Conservation (phyloP, 192 early-diverging fungal species). For the Spinellus fusiger region DNA sequence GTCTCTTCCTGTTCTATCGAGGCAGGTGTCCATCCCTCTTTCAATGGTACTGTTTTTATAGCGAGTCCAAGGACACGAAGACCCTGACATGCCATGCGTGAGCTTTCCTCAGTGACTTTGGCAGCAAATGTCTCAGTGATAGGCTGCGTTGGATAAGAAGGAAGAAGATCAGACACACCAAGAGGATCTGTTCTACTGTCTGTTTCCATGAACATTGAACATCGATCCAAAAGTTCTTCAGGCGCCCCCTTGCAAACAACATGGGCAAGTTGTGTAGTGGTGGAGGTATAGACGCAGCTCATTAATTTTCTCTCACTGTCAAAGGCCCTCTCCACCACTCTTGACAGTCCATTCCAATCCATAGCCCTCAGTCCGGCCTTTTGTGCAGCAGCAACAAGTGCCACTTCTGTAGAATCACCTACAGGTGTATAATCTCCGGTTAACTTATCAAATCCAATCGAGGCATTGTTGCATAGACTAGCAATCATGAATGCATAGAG, state of each 20-base stretch:
- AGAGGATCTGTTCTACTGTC: conserved; percentile 18
- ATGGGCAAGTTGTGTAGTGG: conserved; percentile 32
- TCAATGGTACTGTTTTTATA: conserved; percentile 48
- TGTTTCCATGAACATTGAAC: conserved; percentile 19
- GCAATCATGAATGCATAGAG: conserved; percentile 59
- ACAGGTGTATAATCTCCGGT: conserved; percentile 56
- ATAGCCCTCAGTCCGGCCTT: conserved; percentile 71
- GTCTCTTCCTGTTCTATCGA: conserved; percentile 32
- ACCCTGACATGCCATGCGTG: conserved; percentile 77
- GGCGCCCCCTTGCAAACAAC: conserved; percentile 90
- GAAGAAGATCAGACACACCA: too few species aligned
- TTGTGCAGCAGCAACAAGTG: conserved; percentile 78
- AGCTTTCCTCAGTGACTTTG: conserved; percentile 51
- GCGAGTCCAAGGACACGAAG: conserved; percentile 88
- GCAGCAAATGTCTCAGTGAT: conserved; percentile 60
- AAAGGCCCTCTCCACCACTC: conserved; percentile 80
- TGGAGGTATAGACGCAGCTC: conserved; percentile 67
- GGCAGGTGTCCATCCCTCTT: conserved; percentile 16
- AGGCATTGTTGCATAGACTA: conserved; percentile 85
- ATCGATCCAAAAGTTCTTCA: conserved; percentile 75
- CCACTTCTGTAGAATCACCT: conserved; percentile 96
- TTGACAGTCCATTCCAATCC: conserved; percentile 50
- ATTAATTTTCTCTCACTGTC: conserved; percentile 95
- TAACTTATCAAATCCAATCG: conserved; percentile 36
- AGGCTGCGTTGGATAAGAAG: conserved; percentile 22